Percentiles rank a stretch among this genome's conserved stretches.
phyloP scores from a whole-genome alignment of 1,284 basidiomycete genomes.

The Heliocybe sulcata region DNA sequence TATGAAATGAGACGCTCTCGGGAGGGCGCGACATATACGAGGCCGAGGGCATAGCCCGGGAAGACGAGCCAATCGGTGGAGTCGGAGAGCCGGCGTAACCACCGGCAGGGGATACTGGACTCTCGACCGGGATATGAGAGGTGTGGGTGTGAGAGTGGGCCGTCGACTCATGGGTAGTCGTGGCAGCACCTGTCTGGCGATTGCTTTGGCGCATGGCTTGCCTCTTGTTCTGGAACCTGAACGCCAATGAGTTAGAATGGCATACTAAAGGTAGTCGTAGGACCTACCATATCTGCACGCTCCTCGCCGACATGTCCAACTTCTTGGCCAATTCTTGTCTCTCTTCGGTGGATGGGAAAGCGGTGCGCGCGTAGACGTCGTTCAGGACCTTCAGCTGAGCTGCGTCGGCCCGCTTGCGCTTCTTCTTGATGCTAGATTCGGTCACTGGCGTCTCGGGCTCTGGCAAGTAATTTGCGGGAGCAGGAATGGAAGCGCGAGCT shows the following conservation, averaged over 20 bases:
- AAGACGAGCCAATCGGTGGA: not conserved
- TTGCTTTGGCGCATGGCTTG: constrained; percentile 73
- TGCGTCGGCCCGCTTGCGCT: constrained; percentile 77
- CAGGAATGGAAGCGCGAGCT: constrained; percentile 1
- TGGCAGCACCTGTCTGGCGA: constrained; percentile 46
- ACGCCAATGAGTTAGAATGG: constrained; percentile 2
- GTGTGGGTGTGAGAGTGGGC: constrained; percentile 45
- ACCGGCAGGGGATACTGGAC: constrained; percentile 14
- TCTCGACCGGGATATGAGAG: constrained; percentile 20
- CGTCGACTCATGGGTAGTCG: constrained; percentile 16
- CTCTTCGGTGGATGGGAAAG: constrained; percentile 81
- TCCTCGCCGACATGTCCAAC: constrained; percentile 75
- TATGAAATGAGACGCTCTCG: constrained; percentile 25
- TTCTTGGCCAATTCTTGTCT: constrained; percentile 67
- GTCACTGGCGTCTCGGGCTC: not conserved
- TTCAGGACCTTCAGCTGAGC: constrained; percentile 73
- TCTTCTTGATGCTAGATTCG: constrained; percentile 74
- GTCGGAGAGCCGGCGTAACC: constrained; percentile 22
- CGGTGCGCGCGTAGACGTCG: constrained; percentile 70
- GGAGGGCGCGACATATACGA: constrained; percentile 32
- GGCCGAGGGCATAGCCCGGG: constrained; percentile 17
- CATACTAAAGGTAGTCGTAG: constrained; percentile 7
- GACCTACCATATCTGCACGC: constrained; percentile 77
- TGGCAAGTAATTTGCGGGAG: not conserved
- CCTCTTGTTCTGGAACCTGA: constrained; percentile 80